Base-by-base conservation (phyloP, 2,329 filamentous ascomycete species). In the Akanthomyces muscarius region DNA sequence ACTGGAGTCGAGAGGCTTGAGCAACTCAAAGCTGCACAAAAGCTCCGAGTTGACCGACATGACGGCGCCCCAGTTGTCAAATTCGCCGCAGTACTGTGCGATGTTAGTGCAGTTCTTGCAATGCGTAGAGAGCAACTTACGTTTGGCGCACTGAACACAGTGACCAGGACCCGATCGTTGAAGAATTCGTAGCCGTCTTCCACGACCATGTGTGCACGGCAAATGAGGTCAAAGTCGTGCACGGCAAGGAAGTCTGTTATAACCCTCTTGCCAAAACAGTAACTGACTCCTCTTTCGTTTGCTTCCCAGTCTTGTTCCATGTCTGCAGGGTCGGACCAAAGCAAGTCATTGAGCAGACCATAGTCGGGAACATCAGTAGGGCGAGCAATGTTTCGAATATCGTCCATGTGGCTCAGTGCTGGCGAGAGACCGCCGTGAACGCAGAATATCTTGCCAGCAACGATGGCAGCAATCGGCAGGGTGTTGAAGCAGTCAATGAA, bases 171-270 rank as follows among this genome's bases (percentile, higher is more conserved):
- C 64, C 95, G 85, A 74, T 99, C 95, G 66, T 91, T 96, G 76
- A 98, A 99, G 76, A 99, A 99, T 72, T 99, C 95, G 76, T 99
- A 99, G 13, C 95, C 95, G 73, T 99, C 95, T 76, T 99, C 95
- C 25, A 99, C 95, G 59, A 99, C 95, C 95, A 98, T 98, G 78
- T 99, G 95, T 55, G 95, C 95, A 68, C 95, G 89, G 74, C 95
- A 99, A 59, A 99, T 94, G 57, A 99, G 81, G 75, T 99, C 95
- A 74, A 99, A 98, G 76, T 99, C 95, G 74, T 99, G 95, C 62
- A 90, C 87, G 64, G 92, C 89, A 67, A 99, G 79, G 74, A 99
- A 99, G 70, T 98, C 92, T 75, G 93, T 93, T 66, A 99, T 98
- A 67, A 99, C 94, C 72, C 96, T 95, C 77, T 98, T 98, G 54